These are phyloP conservation scores for Penicillium manginii DNA, from an alignment of 495 filamentous ascomycete genomes.

Conservation along the genomic window DNA sequence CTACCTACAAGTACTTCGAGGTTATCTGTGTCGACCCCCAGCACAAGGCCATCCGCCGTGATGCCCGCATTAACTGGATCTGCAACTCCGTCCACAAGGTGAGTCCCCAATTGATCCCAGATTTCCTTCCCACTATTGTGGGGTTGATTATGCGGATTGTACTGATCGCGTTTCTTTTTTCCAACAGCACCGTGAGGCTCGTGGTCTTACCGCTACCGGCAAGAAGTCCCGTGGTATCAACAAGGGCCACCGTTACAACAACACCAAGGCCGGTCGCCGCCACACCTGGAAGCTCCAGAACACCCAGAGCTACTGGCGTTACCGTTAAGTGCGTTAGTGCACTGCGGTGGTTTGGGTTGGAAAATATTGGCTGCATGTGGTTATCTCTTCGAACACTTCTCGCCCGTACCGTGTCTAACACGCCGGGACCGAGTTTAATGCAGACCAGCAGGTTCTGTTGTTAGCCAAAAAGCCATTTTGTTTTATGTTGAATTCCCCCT, in stretches of 20 bases:
- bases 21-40: slow-evolving; percentile 99
- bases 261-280: slow-evolving; percentile 90
- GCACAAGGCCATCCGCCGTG: slow-evolving; percentile 99
- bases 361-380: slow-evolving; percentile 47
- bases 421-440: slow-evolving; percentile 45
- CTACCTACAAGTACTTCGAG: slow-evolving; percentile 99
- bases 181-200: slow-evolving; percentile 84
- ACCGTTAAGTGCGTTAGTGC: slow-evolving; percentile 58
- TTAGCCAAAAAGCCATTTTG: slow-evolving; percentile 50
- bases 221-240: slow-evolving; percentile 99
- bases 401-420: slow-evolving; percentile 36
- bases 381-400: slow-evolving; percentile 43
- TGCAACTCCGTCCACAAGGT: slow-evolving; percentile 97
- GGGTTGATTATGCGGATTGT: neutral
- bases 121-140: neutral
- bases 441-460: slow-evolving; percentile 46
- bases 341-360: slow-evolving; percentile 32
- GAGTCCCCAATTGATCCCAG: slow-evolving; percentile 14
- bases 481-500: slow-evolving; percentile 41
- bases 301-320: slow-evolving; percentile 93
- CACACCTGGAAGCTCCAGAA: slow-evolving; percentile 99
- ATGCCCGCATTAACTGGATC: slow-evolving; percentile 99
- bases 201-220: slow-evolving; percentile 95
- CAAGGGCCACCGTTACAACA: slow-evolving; percentile 98
- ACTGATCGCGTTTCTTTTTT: slow-evolving; percentile 28